A percentile compares a stretch with the other conserved stretches of the same genome.
Conservation (phyloP, 148 eudicot species). For the Nyssa sinensis region DNA sequence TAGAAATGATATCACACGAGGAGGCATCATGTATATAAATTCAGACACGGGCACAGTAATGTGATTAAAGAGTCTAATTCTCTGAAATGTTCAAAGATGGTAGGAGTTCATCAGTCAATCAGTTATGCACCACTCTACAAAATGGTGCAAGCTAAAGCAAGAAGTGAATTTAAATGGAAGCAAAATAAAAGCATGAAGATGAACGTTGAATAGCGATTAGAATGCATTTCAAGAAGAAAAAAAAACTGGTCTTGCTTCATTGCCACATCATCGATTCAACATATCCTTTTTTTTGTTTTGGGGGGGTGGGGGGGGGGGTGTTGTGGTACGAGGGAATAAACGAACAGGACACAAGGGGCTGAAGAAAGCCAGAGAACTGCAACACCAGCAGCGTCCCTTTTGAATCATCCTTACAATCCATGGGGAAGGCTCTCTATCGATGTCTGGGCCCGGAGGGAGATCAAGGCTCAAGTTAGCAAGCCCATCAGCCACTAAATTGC, state of each 20-base stretch:
- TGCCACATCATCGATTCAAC: not conserved
- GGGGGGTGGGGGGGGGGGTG: no score
- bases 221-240: not conserved
- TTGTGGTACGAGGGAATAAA: no score
- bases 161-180: not conserved
- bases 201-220: not conserved
- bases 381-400: no score
- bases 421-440: no score
- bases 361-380: no score
- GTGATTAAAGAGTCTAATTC: not conserved
- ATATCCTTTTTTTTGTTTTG: no score
- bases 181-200: not conserved
- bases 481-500: no score
- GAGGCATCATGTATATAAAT: not conserved
- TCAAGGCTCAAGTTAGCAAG: no score
- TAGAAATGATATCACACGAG: not conserved
- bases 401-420: no score
- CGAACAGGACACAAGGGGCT: no score
- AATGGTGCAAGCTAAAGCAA: not conserved
- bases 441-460: no score
- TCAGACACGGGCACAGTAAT: not conserved
- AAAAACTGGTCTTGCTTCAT: not conserved
- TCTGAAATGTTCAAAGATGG: not conserved
- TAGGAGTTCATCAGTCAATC: not conserved
- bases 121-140: not conserved